Percentiles rank a stretch among this genome's conserved stretches.
phyloP scores from a whole-genome alignment of 108 stramenopile genomes.

The Cyclotella baltica region DNA sequence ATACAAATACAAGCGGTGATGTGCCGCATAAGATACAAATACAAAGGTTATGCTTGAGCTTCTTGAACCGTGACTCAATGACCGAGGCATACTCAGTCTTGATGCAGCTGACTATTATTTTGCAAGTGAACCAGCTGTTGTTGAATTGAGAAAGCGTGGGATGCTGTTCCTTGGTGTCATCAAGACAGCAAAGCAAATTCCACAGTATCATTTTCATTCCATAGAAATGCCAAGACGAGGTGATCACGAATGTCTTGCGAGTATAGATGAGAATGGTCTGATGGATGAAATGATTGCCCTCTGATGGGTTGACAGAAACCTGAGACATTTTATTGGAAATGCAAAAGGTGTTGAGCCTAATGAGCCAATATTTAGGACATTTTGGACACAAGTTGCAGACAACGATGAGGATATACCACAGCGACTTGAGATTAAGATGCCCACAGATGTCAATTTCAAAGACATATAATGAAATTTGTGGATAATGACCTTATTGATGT shows the following conservation, averaged over 20 bases:
- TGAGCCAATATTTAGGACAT: neutral
- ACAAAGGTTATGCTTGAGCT: conserved; percentile 22
- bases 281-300: conserved; percentile 4
- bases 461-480: neutral
- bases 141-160: neutral
- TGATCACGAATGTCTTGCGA: neutral
- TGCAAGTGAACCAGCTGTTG: conserved; percentile 6
- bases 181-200: conserved; percentile 25
- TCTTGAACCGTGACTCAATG: conserved; percentile 9
- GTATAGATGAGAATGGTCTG: neutral
- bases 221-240: neutral
- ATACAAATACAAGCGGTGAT: neutral
- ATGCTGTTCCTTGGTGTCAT: conserved; percentile 11
- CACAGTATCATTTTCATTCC: neutral
- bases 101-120: conserved; percentile 18
- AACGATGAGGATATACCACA: neutral
- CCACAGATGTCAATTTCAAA: neutral
- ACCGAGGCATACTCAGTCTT: neutral
- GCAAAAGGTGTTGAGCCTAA: neutral
- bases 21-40: conserved; percentile 15
- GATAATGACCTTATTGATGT: too few relatives aligned
- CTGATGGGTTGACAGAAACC: neutral
- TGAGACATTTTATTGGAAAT: conserved; percentile 1
- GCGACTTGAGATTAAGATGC: neutral
- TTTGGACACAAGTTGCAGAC: neutral